These are phyloP conservation scores for Protomyces arabidopsidicola DNA, from an alignment of 1,139 yeast genomes.

Conservation along the genomic window DNA sequence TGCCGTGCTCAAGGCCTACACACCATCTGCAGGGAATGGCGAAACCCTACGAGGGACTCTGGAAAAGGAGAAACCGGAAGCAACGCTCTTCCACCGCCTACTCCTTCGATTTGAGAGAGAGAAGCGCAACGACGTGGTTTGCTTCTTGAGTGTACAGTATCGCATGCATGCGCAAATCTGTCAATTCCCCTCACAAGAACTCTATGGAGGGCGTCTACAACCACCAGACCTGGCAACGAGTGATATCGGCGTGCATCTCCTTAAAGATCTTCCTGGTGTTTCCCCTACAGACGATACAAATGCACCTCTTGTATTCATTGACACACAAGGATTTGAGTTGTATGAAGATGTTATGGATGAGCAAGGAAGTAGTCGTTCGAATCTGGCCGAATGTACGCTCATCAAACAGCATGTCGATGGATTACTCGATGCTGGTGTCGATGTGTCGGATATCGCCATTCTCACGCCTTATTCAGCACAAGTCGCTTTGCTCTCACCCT, in stretches of 20 bases:
- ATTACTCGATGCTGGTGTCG: conserved; percentile 52
- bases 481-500: conserved; percentile 56
- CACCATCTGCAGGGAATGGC: not conserved
- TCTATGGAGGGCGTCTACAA: conserved; percentile 59
- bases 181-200: conserved; percentile 65
- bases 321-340: conserved; percentile 79
- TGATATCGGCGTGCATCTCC: conserved; percentile 51
- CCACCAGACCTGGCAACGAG: conserved; percentile 48
- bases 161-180: conserved; percentile 78
- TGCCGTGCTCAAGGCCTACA: not conserved
- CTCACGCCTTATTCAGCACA: conserved; percentile 91
- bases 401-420: conserved; percentile 54
- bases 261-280: conserved; percentile 56
- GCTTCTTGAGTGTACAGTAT: conserved; percentile 63
- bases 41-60: not conserved
- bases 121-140: not conserved
- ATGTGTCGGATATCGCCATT: conserved; percentile 57
- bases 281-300: conserved; percentile 46
- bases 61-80: conserved; percentile 43
- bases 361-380: conserved; percentile 47
- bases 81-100: conserved; percentile 76
- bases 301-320: conserved; percentile 67
- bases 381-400: conserved; percentile 65
- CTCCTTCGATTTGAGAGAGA: conserved; percentile 46
- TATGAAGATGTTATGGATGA: conserved; percentile 42